Conservation (phyloP, 208 protist genomes). For the Leishmania major region DNA sequence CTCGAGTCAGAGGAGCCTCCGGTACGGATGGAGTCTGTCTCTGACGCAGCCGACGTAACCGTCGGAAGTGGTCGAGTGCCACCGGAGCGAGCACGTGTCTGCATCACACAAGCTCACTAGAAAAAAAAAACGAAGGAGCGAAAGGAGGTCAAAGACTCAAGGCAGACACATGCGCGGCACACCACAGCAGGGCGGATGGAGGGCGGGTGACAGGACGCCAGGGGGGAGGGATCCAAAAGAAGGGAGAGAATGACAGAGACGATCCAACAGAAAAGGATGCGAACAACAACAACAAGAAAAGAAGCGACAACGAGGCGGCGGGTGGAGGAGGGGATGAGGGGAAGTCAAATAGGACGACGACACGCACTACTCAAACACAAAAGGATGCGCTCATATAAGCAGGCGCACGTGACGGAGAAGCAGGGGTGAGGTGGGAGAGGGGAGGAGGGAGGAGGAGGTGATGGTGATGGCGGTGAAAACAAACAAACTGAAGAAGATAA, state of each 20-base stretch:
- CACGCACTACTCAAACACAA: background rate
- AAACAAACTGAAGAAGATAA: background rate
- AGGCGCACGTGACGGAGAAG: background rate
- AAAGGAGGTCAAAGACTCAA: too few species aligned
- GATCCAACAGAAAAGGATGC: background rate
- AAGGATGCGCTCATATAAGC: background rate
- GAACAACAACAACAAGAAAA: background rate
- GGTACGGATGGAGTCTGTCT: constrained; percentile 4
- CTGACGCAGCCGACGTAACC: background rate
- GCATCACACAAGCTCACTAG: constrained; percentile 10
- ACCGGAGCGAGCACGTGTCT: constrained; percentile 15
- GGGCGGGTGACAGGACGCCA: background rate
- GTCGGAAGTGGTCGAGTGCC: constrained; percentile 3
- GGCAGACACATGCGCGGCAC: background rate
- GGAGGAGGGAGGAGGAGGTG: background rate
- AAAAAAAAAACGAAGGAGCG: background rate
- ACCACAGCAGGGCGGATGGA: background rate
- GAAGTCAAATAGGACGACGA: background rate
- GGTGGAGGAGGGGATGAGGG: background rate
- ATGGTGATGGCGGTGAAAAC: background rate
- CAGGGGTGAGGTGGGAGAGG: background rate
- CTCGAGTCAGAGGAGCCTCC: constrained; percentile 4
- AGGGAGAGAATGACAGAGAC: background rate
- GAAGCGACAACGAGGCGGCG: background rate
- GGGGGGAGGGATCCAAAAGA: background rate